phyloP scores from a whole-genome alignment of 2,329 filamentous ascomycete species.

The Fulvia fulva region DNA sequence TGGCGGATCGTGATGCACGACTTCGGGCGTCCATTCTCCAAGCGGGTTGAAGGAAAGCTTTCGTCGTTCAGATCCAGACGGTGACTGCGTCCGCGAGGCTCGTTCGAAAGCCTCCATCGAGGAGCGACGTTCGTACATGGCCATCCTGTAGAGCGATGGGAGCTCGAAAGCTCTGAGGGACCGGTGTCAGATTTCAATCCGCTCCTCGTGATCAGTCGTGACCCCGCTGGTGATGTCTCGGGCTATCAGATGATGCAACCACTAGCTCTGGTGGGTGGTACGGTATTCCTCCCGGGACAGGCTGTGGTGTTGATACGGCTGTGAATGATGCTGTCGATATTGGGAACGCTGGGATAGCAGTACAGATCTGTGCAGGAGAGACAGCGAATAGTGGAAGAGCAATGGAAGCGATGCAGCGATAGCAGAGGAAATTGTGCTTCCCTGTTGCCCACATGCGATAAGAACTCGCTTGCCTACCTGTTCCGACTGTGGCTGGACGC shows the following conservation, averaged over 20 bases:
- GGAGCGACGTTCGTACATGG: constrained; percentile 26
- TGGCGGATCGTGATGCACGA: constrained; percentile 37
- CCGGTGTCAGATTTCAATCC: not conserved
- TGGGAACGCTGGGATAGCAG: constrained; percentile 3
- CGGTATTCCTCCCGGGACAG: not conserved
- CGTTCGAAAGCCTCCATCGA: constrained; percentile 27
- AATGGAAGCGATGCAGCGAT: constrained; percentile 2
- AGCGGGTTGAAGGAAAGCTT: constrained; percentile 51
- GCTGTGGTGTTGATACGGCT: not conserved
- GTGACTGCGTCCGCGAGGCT: constrained; percentile 28
- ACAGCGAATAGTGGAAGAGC: not conserved
- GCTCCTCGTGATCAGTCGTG: constrained; percentile 5
- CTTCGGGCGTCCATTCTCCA: constrained; percentile 41
- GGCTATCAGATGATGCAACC: not conserved
- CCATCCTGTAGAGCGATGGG: constrained; percentile 14
- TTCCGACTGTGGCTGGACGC: not conserved
- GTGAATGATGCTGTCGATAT: too few relatives aligned
- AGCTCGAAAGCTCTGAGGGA: constrained; percentile 1
- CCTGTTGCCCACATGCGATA: not conserved
- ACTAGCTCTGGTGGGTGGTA: not conserved
- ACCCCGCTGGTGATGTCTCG: constrained; percentile 11
- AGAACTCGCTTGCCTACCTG: not conserved
- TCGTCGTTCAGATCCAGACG: constrained; percentile 38
- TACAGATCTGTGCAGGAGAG: not conserved
- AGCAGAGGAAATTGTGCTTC: constrained; percentile 4